Evolutionary conservation across 2,329 filamentous ascomycete genomes (phyloP).

Genomic region (Ophiostoma quercus): DNA sequence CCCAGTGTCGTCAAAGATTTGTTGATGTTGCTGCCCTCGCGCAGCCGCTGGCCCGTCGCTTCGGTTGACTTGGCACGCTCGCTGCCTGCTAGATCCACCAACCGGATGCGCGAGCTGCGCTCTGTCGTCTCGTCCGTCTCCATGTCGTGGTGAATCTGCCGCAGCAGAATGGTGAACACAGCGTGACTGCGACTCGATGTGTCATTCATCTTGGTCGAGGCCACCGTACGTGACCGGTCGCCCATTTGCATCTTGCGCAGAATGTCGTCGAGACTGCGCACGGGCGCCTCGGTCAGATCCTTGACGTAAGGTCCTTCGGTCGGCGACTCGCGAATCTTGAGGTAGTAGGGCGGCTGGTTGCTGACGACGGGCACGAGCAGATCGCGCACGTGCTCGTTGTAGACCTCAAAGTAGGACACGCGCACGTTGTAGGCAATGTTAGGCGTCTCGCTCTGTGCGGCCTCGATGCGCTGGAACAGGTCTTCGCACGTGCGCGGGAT

Average conservation of each 20-base stretch:
- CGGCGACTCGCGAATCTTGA: conserved; percentile 96
- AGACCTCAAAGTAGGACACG: conserved; percentile 98
- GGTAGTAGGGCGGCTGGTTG: conserved; percentile 74
- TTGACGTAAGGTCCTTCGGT: conserved; percentile 97
- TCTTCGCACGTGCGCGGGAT: conserved; percentile 96
- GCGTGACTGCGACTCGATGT: conserved; percentile 94
- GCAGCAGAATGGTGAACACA: conserved; percentile 95
- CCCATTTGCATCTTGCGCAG: conserved; percentile 86
- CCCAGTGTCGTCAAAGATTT: conserved; percentile 95
- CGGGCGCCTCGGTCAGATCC: conserved; percentile 82
- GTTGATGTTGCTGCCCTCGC: conserved; percentile 98
- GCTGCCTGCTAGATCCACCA: conserved; percentile 91
- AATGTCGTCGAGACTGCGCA: conserved; percentile 80
- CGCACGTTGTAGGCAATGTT: conserved; percentile 86
- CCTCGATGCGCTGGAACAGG: conserved; percentile 83
- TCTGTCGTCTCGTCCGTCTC: conserved; percentile 98
- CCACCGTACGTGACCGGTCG: conserved; percentile 79
- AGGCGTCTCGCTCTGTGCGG: conserved; percentile 58
- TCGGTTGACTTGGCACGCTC: conserved; percentile 94
- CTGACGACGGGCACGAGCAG: conserved; percentile 48
- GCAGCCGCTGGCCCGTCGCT: conserved; percentile 81
- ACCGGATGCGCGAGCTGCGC: conserved; percentile 82
- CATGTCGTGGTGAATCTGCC: conserved; percentile 96
- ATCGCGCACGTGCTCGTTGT: conserved; percentile 96
- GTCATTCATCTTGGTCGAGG: conserved; percentile 99